Evolutionary conservation across 2,329 filamentous ascomycete genomes (phyloP), one percentile per base, ranked within the genome.

Genomic region (Penicillium sp.): DNA sequence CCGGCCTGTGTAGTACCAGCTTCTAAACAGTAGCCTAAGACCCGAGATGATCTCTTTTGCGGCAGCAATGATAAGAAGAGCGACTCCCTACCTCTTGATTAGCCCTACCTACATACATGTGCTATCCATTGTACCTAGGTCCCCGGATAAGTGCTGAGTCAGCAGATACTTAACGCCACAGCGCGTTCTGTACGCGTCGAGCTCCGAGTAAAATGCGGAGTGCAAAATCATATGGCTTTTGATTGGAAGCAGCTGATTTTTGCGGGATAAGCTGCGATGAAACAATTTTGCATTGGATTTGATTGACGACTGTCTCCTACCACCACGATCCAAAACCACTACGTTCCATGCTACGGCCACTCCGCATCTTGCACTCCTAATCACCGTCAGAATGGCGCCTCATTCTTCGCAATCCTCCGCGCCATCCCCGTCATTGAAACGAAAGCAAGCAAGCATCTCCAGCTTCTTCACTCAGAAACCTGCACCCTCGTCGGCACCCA

Each of bases 381-480:
- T 30, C 32, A 48, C 19, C 38, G 27, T 13, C 43, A 61, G 18
- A 16, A 73, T 74, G 71, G 63, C 71, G 43, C 59, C 67, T 27
- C 62, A 64, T 38, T 70, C 71, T 42, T 73, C 72, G 10, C 69
- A 68, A 56, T 58, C 66, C 13, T 67, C 71, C 2, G 62, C 68
- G 13, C 65, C 70, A 18, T 69, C 70, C 23, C 65, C 68, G 32
- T 67, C 61, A 19, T 49, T 72, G 9, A 75, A 76, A 51, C 67
- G 71, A 40, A 75, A 75, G 54, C 73, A 97, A 68, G 83, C 87
- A 61, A 90, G 90, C 0, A 87, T 97, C 57, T 94, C 90, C 3
- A 92, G 86, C 68, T 96, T 96, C 75, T 96, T 96, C 70, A 83
- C 85, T 0, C 84, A 84, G 13, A 86, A 82, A 55, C 57, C 74